Evolutionary conservation across 1,139 yeast species (phyloP).

Genomic region (Nematodospora anomalae): DNA sequence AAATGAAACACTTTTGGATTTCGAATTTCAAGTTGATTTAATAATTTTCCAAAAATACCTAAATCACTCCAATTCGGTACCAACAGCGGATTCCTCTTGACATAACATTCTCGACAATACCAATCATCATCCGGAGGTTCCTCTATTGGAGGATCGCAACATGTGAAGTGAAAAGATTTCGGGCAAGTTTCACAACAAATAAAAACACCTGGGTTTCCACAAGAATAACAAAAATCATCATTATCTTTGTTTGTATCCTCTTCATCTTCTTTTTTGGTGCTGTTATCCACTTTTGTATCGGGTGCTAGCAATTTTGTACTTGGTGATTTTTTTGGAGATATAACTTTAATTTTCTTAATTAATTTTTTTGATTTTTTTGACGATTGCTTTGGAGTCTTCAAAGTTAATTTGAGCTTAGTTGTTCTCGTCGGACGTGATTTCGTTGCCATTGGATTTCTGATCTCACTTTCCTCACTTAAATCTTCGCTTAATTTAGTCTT

Average conservation of each 20-base stretch:
- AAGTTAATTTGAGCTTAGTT: conserved; percentile 15
- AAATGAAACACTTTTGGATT: conserved; percentile 76
- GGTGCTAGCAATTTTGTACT: conserved; percentile 32
- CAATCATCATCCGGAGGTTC: conserved; percentile 86
- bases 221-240: conserved; percentile 85
- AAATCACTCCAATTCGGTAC: conserved; percentile 39
- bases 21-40: conserved; percentile 54
- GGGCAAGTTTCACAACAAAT: conserved; percentile 95
- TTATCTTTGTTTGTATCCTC: conserved; percentile 49
- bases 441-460: conserved; percentile 23
- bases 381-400: conserved; percentile 16
- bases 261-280: conserved; percentile 11
- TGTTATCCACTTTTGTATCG: conserved; percentile 12
- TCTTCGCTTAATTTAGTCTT: conserved; percentile 27
- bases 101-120: conserved; percentile 77
- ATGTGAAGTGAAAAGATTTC: conserved; percentile 83
- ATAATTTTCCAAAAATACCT: conserved; percentile 62
- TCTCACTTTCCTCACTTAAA: conserved; percentile 26
- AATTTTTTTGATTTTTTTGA: conserved; percentile 13
- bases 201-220: conserved; percentile 86
- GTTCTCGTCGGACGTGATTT: conserved; percentile 11
- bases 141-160: conserved; percentile 88
- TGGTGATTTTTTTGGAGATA: conserved; percentile 39
- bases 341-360: conserved; percentile 37
- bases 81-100: conserved; percentile 29